Evolutionary conservation across 352 stramenopile species (phyloP).

Genomic region (Thalassiosira sp.): DNA sequence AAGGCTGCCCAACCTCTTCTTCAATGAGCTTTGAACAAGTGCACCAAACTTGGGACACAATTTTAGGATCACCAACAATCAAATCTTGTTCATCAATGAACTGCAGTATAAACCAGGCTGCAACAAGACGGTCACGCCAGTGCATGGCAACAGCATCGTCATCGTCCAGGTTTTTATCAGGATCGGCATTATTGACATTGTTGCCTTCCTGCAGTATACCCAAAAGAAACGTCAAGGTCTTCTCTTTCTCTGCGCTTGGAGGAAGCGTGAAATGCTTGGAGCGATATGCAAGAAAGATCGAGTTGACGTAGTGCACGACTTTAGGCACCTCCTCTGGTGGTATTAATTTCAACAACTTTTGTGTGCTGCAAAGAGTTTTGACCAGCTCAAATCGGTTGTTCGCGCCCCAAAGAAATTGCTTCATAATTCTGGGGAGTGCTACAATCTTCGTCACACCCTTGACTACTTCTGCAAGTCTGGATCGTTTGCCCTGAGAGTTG

Average conservation of each 20-base stretch:
- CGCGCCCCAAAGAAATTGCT: slow-evolving; percentile 60
- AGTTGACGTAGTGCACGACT: slow-evolving; percentile 78
- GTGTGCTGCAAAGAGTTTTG: slow-evolving; percentile 66
- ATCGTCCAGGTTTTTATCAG: slow-evolving; percentile 35
- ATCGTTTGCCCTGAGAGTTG: slow-evolving; percentile 76
- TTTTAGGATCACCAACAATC: slow-evolving; percentile 22
- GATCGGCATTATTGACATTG: slow-evolving; percentile 18
- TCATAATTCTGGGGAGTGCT: slow-evolving; percentile 58
- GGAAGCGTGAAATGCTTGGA: slow-evolving; percentile 66
- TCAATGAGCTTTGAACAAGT: slow-evolving; percentile 74
- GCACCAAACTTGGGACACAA: slow-evolving; percentile 60
- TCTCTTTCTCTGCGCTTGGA: slow-evolving; percentile 47
- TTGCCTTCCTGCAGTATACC: slow-evolving; percentile 53
- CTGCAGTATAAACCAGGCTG: slow-evolving; percentile 72
- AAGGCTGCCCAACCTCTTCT: slow-evolving; percentile 74
- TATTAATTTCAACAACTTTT: slow-evolving; percentile 70
- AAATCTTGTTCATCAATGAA: slow-evolving; percentile 76
- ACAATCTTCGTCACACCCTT: slow-evolving; percentile 79
- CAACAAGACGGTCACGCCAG: slow-evolving; percentile 78
- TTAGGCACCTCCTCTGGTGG: slow-evolving; percentile 81
- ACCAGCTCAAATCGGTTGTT: slow-evolving; percentile 64
- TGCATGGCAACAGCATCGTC: slow-evolving; percentile 62
- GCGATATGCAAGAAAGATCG: slow-evolving; percentile 73
- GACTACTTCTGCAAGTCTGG: slow-evolving; percentile 75
- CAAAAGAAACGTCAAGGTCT: slow-evolving; percentile 66